These are phyloP conservation scores for Boletus vinaceobasis DNA, from an alignment of 768 basidiomycete species.

Conservation along the genomic window DNA sequence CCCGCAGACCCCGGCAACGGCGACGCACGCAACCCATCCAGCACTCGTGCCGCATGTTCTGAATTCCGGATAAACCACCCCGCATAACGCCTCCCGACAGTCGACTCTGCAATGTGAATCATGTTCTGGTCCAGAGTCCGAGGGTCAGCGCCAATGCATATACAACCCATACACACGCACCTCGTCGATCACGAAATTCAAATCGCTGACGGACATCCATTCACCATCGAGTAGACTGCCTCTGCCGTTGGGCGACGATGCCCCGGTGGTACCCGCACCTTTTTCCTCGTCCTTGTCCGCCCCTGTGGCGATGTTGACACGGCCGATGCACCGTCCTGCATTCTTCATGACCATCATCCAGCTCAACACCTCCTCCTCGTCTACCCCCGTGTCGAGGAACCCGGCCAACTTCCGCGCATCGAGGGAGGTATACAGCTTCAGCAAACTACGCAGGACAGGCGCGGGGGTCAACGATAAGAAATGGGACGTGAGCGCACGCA, in stretches of 20 bases:
- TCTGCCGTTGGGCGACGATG: slow-evolving; percentile 15
- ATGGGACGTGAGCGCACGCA: slow-evolving; percentile 79
- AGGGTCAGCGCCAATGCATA: neutral
- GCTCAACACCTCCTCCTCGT: slow-evolving; percentile 92
- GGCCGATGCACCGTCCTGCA: slow-evolving; percentile 68
- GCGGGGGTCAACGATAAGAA: slow-evolving; percentile 73
- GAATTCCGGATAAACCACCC: slow-evolving; percentile 98
- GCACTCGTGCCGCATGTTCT: slow-evolving; percentile 84
- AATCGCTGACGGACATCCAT: slow-evolving; percentile 83
- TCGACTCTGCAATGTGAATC: slow-evolving; percentile 95
- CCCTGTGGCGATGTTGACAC: slow-evolving; percentile 40
- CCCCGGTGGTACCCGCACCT: slow-evolving; percentile 11
- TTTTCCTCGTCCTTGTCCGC: slow-evolving; percentile 36
- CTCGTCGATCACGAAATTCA: slow-evolving; percentile 94
- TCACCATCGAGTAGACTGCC: slow-evolving; percentile 78
- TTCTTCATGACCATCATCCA: slow-evolving; percentile 98
- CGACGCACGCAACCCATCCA: slow-evolving; percentile 66
- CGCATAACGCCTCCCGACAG: slow-evolving; percentile 88
- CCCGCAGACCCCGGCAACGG: slow-evolving; percentile 43
- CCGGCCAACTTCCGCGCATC: slow-evolving; percentile 88
- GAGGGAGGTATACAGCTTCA: slow-evolving; percentile 93
- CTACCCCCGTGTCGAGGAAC: slow-evolving; percentile 71
- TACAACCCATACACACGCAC: slow-evolving; percentile 40
- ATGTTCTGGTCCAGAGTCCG: slow-evolving; percentile 61
- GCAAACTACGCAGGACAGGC: slow-evolving; percentile 83